phyloP scores from a whole-genome alignment of 148 eudicot genomes.

The Pouteria glomerata region DNA sequence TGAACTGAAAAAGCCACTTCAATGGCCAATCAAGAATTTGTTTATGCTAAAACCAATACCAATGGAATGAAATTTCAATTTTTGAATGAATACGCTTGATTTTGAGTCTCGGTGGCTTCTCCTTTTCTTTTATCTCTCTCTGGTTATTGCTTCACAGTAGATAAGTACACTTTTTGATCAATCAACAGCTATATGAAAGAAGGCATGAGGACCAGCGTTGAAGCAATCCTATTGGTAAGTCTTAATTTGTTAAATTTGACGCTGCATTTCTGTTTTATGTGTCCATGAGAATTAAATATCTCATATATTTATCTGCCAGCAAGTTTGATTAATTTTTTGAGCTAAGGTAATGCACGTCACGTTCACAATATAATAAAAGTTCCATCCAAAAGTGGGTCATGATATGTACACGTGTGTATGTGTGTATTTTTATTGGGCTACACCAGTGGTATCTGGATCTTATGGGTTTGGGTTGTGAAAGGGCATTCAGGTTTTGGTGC shows the following conservation, averaged over 20 bases:
- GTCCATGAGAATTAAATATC: too few species aligned
- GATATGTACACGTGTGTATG: too few species aligned
- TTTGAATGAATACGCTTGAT: too few species aligned
- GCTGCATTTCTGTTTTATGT: background rate
- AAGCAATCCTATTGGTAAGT: conserved; percentile 76
- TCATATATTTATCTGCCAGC: background rate
- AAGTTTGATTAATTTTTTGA: background rate
- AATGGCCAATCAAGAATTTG: too few species aligned
- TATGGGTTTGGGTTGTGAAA: too few species aligned
- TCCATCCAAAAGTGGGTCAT: background rate
- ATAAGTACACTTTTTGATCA: background rate
- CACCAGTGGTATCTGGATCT: too few species aligned
- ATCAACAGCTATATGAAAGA: conserved; percentile 65
- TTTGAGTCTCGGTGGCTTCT: background rate
- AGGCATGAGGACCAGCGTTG: conserved; percentile 95
- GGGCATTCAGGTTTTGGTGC: too few species aligned
- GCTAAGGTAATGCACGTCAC: background rate
- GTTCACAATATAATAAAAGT: background rate
- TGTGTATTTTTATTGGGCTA: too few species aligned
- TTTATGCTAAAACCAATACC: too few species aligned
- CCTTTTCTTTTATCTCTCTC: background rate
- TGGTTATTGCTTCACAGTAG: background rate
- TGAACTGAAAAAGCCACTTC: too few species aligned
- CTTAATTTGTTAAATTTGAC: background rate
- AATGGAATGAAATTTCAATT: too few species aligned